These are phyloP conservation scores for Acanthamoeba quina DNA, from an alignment of 208 protist genomes.

Conservation along the genomic window DNA sequence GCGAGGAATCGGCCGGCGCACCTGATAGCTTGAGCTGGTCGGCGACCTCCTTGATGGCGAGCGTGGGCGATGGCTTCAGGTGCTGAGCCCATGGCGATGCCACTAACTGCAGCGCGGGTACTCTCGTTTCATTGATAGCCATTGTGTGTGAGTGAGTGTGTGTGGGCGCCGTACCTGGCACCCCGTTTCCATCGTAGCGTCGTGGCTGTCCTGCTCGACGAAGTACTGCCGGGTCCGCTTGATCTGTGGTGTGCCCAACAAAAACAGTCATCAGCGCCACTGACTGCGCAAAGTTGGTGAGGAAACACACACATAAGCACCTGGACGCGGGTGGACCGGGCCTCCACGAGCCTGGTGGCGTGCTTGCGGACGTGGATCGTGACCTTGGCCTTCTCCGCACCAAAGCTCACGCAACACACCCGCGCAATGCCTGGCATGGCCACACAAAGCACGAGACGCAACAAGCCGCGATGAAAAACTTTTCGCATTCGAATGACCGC, in stretches of 20 bases:
- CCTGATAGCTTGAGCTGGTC: conserved; percentile 6
- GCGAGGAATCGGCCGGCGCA: not conserved
- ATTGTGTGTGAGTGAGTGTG: not conserved
- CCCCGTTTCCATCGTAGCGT: not conserved
- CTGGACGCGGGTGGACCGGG: not conserved
- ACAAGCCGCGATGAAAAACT: too few relatives aligned
- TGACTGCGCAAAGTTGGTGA: too few relatives aligned
- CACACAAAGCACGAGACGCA: too few relatives aligned
- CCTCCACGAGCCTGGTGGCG: not conserved
- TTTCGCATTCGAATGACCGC: too few relatives aligned
- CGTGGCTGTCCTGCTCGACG: not conserved
- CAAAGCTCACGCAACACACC: not conserved
- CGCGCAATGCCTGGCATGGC: not conserved
- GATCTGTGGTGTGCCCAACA: not conserved
- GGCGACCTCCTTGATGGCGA: conserved; percentile 17
- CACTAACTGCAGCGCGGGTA: not conserved
- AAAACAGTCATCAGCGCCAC: too few relatives aligned
- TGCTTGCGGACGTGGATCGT: not conserved
- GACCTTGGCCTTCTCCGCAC: conserved; percentile 6
- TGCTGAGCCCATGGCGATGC: not conserved
- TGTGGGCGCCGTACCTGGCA: too few relatives aligned
- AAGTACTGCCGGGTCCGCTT: not conserved
- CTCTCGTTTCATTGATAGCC: not conserved
- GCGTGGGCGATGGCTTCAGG: conserved; percentile 27
- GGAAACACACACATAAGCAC: not conserved